Evolutionary conservation across 1,139 yeast species (phyloP).

Genomic region (Saccharomyces uvarum): DNA sequence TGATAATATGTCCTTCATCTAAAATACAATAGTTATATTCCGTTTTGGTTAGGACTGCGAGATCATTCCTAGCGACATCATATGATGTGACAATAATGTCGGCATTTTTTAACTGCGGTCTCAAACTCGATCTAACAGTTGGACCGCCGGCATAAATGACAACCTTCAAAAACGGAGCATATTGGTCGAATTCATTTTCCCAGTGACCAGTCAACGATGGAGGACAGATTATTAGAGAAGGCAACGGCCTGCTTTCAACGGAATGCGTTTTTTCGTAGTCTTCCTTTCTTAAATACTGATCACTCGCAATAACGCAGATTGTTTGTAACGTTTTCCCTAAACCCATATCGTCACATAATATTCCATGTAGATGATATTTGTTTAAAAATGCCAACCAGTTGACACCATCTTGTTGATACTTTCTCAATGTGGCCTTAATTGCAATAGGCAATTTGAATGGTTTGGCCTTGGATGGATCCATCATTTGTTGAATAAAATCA

Average conservation of each 20-base stretch:
- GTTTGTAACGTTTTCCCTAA: constrained; percentile 95
- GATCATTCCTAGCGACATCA: constrained; percentile 92
- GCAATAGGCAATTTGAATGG: constrained; percentile 85
- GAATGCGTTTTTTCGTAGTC: constrained; percentile 53
- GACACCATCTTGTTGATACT: constrained; percentile 92
- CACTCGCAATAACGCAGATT: constrained; percentile 92
- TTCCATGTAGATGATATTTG: constrained; percentile 74
- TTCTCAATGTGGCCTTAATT: constrained; percentile 85
- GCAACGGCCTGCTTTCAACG: constrained; percentile 65
- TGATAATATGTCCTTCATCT: constrained; percentile 97
- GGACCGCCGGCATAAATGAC: constrained; percentile 93
- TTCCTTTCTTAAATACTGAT: constrained; percentile 77
- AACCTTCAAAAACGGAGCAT: constrained; percentile 80
- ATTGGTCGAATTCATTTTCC: constrained; percentile 90
- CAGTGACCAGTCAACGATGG: constrained; percentile 97
- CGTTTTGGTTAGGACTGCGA: constrained; percentile 48
- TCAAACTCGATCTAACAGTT: constrained; percentile 51
- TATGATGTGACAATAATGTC: constrained; percentile 92
- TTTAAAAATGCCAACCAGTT: constrained; percentile 86
- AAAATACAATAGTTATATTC: constrained; percentile 91
- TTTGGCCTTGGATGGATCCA: constrained; percentile 91
- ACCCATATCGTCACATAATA: constrained; percentile 97
- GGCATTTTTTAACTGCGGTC: constrained; percentile 46
- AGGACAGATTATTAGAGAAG: constrained; percentile 87
- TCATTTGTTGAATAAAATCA: constrained; percentile 93